A percentile compares a stretch with the other conserved stretches of the same genome.
Evolutionary conservation across 768 basidiomycete species (phyloP).

Genomic region (Suillus ampliporus): DNA sequence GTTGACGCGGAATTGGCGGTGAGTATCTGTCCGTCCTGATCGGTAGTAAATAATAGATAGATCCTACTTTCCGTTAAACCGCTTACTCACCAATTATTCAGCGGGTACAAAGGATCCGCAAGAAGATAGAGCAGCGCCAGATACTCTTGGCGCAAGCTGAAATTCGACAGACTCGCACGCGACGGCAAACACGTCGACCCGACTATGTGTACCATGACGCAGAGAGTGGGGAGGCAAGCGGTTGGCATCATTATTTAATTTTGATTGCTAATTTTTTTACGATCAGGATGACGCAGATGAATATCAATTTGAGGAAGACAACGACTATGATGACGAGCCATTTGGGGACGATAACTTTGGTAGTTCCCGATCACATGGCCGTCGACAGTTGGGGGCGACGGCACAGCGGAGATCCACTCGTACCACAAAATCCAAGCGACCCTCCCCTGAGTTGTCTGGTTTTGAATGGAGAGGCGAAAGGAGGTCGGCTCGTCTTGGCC

Average conservation of each 20-base stretch:
- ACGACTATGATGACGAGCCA: constrained; percentile 67
- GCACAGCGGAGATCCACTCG: constrained; percentile 61
- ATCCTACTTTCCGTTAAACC: constrained; percentile 17
- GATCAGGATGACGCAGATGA: constrained; percentile 66
- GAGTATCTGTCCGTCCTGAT: constrained; percentile 41
- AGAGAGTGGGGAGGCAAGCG: constrained; percentile 61
- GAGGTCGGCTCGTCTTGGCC: constrained; percentile 71
- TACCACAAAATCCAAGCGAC: constrained; percentile 55
- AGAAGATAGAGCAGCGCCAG: constrained; percentile 71
- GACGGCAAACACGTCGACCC: constrained; percentile 71
- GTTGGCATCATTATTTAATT: constrained; percentile 11
- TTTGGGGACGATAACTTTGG: constrained; percentile 47
- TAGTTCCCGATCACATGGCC: constrained; percentile 46
- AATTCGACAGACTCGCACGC: constrained; percentile 78
- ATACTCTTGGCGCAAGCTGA: constrained; percentile 75
- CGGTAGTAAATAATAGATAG: constrained; percentile 20
- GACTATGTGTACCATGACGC: constrained; percentile 82
- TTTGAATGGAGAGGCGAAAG: constrained; percentile 75
- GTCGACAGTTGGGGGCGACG: constrained; percentile 40
- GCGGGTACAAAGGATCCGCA: constrained; percentile 74
- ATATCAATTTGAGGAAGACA: constrained; percentile 68
- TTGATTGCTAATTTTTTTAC: constrained; percentile 31
- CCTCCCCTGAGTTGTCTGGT: constrained; percentile 54
- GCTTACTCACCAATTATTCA: constrained; percentile 41
- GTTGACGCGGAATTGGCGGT: constrained; percentile 78